Base-by-base conservation (phyloP, 176 grass and related monocot species). In the Microstegium vimineum region DNA sequence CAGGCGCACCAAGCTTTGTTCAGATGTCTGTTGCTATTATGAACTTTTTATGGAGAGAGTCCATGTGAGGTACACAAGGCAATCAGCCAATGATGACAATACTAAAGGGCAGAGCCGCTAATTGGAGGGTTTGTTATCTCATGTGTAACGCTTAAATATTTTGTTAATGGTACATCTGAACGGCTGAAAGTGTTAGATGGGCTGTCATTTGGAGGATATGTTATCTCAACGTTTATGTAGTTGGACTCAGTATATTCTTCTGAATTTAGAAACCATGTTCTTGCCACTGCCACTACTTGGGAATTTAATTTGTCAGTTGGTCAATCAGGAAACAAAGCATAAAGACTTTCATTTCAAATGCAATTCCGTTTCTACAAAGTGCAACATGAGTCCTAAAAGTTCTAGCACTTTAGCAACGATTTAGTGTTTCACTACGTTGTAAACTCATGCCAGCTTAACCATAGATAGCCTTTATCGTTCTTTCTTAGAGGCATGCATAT, bases 1-100 rank as follows among this genome's bases (percentile, higher is more conserved):
- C 9, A 94, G 88, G 88, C 90, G 89, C 85, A 89, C 94, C 62
- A 33, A 69, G 59, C 12, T 81, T 97, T 86, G 33, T 76, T 92
- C 83, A 80, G 81, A 62, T 60, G 54, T 77, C 9, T 66, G 54
- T 65, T 73, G 42, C 43, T 26, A 66, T 66, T 82, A 32, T 82
- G 36, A 66, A 57, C 28, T 64, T 77, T n/a, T 59, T 37, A 65
- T 17, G 76, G 30, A 68, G 30, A 68, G 62, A 0, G 63, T 57
- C 65, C 36, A 75, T 75, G 61, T 75, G 60, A 76, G 76, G 34
- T 78, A 30, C 52, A 49, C 36, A 30, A 66, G n/a, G 72, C 41
- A 20, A 20, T 49, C 1, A 28, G 3, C 26, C 59, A 51, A 72
- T 25, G 32, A 72, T 25, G 32, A 15, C 43, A 69, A 75, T 10